Evolutionary conservation across 768 basidiomycete genomes (phyloP).

Genomic region (Hygrocybe punicea): DNA sequence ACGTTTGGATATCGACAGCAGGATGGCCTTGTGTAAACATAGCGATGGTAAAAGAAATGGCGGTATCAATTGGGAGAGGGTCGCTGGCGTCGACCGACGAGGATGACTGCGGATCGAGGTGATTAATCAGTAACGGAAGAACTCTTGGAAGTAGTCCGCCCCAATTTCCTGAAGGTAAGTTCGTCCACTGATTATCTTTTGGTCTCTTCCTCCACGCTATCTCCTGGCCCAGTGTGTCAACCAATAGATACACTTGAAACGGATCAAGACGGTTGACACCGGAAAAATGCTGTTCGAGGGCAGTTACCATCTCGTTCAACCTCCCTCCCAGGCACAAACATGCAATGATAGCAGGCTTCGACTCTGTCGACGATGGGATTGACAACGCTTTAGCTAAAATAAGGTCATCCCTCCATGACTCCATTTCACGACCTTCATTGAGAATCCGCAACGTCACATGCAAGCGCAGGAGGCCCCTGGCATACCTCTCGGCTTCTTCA

Average conservation of each 20-base stretch:
- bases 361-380: neutral
- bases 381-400: neutral
- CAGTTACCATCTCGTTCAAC: conserved; percentile 6
- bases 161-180: conserved; percentile 3
- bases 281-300: neutral
- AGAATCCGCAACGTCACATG: neutral
- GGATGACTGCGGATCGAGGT: conserved; percentile 3
- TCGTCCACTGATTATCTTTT: conserved; percentile 1
- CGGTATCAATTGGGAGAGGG: neutral
- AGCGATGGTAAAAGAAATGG: conserved; percentile 5
- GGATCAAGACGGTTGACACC: neutral
- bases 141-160: neutral
- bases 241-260: conserved; percentile 1
- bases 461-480: conserved; percentile 3
- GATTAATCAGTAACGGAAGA: conserved; percentile 5
- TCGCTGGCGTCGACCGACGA: neutral
- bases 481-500: conserved; percentile 3
- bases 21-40: conserved; percentile 2
- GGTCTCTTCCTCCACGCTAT: conserved; percentile 4
- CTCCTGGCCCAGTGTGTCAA: conserved; percentile 7
- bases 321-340: conserved; percentile 3
- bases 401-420: neutral
- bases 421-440: neutral
- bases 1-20: neutral
- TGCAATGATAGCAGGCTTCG: neutral